phyloP scores from a whole-genome alignment of 1,139 yeast genomes.

The Debaryomyces nepalensis region DNA sequence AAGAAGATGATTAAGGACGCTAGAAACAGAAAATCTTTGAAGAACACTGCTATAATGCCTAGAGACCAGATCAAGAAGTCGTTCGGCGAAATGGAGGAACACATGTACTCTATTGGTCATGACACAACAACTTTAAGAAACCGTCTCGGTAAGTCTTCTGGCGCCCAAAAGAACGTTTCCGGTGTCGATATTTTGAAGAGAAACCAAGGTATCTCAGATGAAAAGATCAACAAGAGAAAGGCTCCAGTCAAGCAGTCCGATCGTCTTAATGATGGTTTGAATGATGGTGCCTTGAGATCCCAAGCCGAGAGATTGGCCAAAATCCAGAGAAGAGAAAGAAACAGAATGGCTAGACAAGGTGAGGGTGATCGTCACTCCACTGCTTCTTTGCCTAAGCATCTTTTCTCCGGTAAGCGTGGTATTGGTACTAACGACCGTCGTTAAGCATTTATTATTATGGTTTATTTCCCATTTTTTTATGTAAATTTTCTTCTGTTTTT shows the following conservation, averaged over 20 bases:
- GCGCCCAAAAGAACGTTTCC: slow-evolving; percentile 47
- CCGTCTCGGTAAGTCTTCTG: slow-evolving; percentile 47
- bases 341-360: slow-evolving; percentile 90
- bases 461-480: slow-evolving; percentile 8
- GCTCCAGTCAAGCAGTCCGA: slow-evolving; percentile 67
- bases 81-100: slow-evolving; percentile 80
- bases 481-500: slow-evolving; percentile 5
- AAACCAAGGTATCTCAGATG: slow-evolving; percentile 51
- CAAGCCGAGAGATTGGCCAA: slow-evolving; percentile 89
- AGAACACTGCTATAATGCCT: slow-evolving; percentile 91
- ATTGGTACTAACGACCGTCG: slow-evolving; percentile 84
- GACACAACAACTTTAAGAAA: slow-evolving; percentile 69
- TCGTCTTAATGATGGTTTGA: slow-evolving; percentile 84
- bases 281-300: slow-evolving; percentile 77
- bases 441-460: slow-evolving; percentile 28
- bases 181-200: slow-evolving; percentile 78
- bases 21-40: slow-evolving; percentile 82
- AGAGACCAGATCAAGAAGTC: slow-evolving; percentile 85
- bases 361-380: slow-evolving; percentile 93
- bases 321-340: slow-evolving; percentile 91
- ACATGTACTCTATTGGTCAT: slow-evolving; percentile 88
- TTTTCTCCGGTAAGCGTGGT: slow-evolving; percentile 96
- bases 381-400: slow-evolving; percentile 87
- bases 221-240: slow-evolving; percentile 50
- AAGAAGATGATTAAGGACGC: slow-evolving; percentile 90